Evolutionary conservation across 768 basidiomycete species (phyloP).

Genomic region (Leucocoprinus sp.): DNA sequence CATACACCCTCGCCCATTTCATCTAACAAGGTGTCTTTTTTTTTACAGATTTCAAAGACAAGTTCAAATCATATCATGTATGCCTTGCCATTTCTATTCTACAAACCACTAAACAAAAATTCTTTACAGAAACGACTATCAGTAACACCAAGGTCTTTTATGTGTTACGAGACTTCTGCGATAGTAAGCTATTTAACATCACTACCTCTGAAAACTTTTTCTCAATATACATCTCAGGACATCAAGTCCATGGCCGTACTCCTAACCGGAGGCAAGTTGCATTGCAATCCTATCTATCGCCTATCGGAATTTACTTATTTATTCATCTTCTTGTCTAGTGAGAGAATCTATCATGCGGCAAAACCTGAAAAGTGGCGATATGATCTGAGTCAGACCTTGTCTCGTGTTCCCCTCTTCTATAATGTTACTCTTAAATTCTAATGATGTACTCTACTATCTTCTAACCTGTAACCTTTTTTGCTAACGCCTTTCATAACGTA

Average conservation of each 20-base stretch:
- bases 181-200: slow-evolving; percentile 36
- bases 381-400: slow-evolving; percentile 20
- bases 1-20: neutral
- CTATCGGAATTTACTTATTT: too few species aligned
- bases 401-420: too few species aligned
- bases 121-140: slow-evolving; percentile 43
- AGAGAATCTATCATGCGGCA: slow-evolving; percentile 35
- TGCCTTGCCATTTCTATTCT: slow-evolving; percentile 10
- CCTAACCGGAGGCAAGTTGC: slow-evolving; percentile 21
- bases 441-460: too few species aligned
- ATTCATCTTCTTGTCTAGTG: slow-evolving; percentile 13
- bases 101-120: neutral
- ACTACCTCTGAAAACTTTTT: neutral
- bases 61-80: slow-evolving; percentile 57
- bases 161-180: slow-evolving; percentile 64
- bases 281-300: too few species aligned
- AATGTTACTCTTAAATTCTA: too few species aligned
- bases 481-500: too few species aligned
- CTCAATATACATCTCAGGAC: slow-evolving; percentile 21
- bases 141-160: slow-evolving; percentile 48
- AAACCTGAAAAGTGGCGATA: slow-evolving; percentile 28
- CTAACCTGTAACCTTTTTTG: too few species aligned
- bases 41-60: slow-evolving; percentile 56
- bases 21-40: neutral
- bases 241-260: slow-evolving; percentile 33